A percentile compares a stretch with the other conserved stretches of the same genome.
Conservation (phyloP, 805 yeast species). For the Candida sakaeoensis region DNA sequence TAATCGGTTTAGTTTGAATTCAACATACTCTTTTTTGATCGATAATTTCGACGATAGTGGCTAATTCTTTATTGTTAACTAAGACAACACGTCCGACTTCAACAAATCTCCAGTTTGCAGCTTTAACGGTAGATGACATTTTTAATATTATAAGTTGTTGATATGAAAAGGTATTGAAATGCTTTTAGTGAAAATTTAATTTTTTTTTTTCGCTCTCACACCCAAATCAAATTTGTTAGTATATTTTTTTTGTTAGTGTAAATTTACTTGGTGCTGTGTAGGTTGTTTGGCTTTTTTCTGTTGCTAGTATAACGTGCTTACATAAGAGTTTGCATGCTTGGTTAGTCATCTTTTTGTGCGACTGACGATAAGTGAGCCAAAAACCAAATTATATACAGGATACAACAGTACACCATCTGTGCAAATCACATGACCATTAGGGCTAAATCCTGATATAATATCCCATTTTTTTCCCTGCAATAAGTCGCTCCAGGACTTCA, state of each 20-base stretch:
- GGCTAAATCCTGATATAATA: too few species aligned
- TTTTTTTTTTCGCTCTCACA: conserved; percentile 4
- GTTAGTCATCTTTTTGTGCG: not conserved
- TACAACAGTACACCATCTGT: not conserved
- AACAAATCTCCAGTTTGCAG: conserved; percentile 98
- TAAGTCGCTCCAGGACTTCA: too few species aligned
- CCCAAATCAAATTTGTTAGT: conserved; percentile 3
- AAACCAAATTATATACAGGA: not conserved
- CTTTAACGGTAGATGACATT: conserved; percentile 63
- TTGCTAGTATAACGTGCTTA: not conserved
- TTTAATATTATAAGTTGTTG: conserved; percentile 4
- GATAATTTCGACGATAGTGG: conserved; percentile 96
- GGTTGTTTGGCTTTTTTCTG: not conserved
- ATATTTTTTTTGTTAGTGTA: conserved; percentile 1
- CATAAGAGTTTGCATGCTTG: not conserved
- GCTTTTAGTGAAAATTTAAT: conserved; percentile 7
- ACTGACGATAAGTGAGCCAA: too few species aligned
- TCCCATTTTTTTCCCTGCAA: too few species aligned
- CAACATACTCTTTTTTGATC: conserved; percentile 96
- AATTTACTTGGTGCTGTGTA: not conserved
- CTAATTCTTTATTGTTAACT: conserved; percentile 81
- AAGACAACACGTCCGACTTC: conserved; percentile 99
- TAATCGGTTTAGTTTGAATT: not conserved
- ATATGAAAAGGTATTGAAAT: conserved; percentile 7
- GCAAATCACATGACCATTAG: not conserved